Evolutionary conservation across 2,329 filamentous ascomycete genomes (phyloP), one percentile per base, ranked within the genome.

Genomic region (Xylaria sp.): DNA sequence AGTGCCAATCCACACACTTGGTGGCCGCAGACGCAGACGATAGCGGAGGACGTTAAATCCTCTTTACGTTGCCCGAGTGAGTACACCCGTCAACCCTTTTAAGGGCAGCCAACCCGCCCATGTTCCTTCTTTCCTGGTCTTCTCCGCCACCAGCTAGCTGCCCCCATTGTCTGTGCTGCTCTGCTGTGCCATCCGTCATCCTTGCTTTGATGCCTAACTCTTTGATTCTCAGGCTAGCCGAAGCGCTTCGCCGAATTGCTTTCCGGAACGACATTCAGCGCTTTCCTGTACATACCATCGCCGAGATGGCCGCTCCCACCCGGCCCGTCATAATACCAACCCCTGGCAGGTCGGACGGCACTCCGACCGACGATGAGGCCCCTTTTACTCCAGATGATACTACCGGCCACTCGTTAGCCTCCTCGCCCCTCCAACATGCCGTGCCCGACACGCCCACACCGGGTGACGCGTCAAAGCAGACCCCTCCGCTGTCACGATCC

Each of bases 401-500:
- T 56, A 75, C 72, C 37, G 72, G 75, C 11, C 75, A 79, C 21
- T 80, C 80, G 44, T 73, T 78, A 21, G 72, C 74, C 65, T 77
- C 77, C 37, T 80, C 83, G 7, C 75, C 80, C 33, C 72, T 77
- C 49, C 79, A 84, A 37, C 73, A 78, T 54, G 75, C 75, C 58
- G 70, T 79, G 31, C 73, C 75, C 43, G 83, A 84, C 60, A 83
- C 85, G 7, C 82, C 82, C 54, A 78, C 78, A n/a, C 70, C 84
- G n/a, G 80, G 77, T 37, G 80, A 80, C 29, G 78, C 74, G 48
- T 75, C 76, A 13, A 73, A 76, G 54, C 81, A 75, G 43, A 88
- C 82, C 71, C 80, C 87, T 51, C 72, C 81, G 65, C 79, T 93
- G 48, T 96, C 93, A 7, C 87, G 93, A 61, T 90, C 90, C 57